Percentiles rank a stretch among this genome's conserved stretches.
phyloP scores from a whole-genome alignment of 2,329 filamentous ascomycete species.

The Penicillium sp. region DNA sequence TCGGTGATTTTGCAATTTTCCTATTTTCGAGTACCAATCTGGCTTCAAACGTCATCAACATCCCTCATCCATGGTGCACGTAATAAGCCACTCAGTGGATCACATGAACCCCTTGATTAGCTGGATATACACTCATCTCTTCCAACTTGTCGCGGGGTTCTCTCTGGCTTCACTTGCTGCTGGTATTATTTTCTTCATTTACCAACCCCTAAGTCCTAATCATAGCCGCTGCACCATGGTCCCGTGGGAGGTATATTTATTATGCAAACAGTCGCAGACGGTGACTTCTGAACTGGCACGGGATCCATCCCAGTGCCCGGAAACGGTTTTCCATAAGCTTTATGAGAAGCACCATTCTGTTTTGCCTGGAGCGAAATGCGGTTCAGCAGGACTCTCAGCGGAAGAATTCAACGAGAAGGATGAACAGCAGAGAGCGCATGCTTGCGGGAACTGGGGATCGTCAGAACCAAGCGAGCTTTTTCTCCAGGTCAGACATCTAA shows the following conservation, averaged over 20 bases:
- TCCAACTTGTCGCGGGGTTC: not conserved
- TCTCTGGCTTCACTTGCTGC: constrained; percentile 3
- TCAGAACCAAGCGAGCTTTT: constrained; percentile 64
- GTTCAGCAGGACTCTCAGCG: constrained; percentile 22
- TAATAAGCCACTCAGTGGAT: not conserved
- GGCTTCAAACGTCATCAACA: not conserved
- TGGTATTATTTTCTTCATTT: not conserved
- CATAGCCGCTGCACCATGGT: constrained; percentile 32
- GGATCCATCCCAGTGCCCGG: constrained; percentile 51
- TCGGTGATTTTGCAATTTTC: not conserved
- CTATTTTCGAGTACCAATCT: not conserved
- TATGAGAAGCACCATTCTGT: constrained; percentile 41
- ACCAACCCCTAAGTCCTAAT: not conserved
- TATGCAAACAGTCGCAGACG: constrained; percentile 52
- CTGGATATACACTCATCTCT: not conserved
- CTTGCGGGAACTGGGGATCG: constrained; percentile 65
- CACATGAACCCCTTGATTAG: not conserved
- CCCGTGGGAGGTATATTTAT: constrained; percentile 46
- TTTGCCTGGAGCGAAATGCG: constrained; percentile 14
- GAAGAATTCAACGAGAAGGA: constrained; percentile 28
- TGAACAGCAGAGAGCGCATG: constrained; percentile 51
- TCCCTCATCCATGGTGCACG: not conserved
- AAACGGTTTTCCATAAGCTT: constrained; percentile 53
- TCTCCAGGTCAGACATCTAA: constrained; percentile 46
- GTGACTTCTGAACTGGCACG: constrained; percentile 57